phyloP scores from a whole-genome alignment of 2,329 filamentous ascomycete genomes.

The Lasiodiplodia sp. region DNA sequence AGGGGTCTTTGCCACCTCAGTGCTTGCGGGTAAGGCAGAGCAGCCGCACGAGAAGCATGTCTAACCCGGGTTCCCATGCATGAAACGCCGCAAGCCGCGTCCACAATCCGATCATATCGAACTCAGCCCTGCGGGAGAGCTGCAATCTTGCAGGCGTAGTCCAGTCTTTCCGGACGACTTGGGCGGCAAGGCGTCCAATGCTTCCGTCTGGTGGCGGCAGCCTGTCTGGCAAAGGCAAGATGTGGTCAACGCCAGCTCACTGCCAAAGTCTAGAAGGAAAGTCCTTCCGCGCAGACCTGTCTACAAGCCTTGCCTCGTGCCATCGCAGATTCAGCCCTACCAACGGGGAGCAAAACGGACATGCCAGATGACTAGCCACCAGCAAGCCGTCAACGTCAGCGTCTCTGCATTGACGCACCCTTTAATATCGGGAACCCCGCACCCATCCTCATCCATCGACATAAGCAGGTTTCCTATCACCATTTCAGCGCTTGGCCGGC shows the following conservation, averaged over 20 bases:
- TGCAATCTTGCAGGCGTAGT: conserved; percentile 24
- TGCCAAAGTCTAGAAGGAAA: neutral
- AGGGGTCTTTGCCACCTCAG: conserved; percentile 29
- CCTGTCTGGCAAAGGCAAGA: conserved; percentile 8
- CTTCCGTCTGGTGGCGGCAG: conserved; percentile 14
- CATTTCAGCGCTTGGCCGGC: neutral
- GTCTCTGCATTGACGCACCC: conserved; percentile 21
- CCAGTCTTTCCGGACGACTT: conserved; percentile 14
- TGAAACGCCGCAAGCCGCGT: conserved; percentile 24
- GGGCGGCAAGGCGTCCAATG: conserved; percentile 26
- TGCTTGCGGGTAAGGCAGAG: conserved; percentile 29
- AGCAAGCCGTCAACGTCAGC: neutral
- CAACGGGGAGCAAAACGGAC: neutral
- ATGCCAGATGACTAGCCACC: conserved; percentile 9
- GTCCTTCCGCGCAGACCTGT: conserved; percentile 2
- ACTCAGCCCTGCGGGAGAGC: conserved; percentile 24
- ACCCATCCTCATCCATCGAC: conserved; percentile 6
- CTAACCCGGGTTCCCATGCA: conserved; percentile 28
- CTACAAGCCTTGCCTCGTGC: conserved; percentile 22
- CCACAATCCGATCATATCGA: conserved; percentile 25
- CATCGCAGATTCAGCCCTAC: conserved; percentile 20
- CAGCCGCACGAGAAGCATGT: conserved; percentile 21
- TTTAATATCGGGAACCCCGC: conserved; percentile 26
- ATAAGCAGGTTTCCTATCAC: conserved; percentile 15
- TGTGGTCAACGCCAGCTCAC: conserved; percentile 18